Conservation (phyloP, 2,329 filamentous ascomycete genomes). For the Paramyrothecium sp. region DNA sequence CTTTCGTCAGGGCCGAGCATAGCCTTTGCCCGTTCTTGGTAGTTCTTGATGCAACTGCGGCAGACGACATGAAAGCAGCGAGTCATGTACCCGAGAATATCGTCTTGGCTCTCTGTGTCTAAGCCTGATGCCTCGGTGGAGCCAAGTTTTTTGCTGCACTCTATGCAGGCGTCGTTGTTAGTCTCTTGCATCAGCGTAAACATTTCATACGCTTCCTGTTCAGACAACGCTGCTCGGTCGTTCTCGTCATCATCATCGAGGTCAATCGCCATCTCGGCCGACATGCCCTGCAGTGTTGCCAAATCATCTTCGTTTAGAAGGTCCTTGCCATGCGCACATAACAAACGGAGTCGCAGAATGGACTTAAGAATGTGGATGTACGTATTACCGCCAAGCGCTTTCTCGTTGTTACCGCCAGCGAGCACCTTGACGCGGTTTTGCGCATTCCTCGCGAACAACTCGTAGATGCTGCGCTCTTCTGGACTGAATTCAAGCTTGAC, state of each 20-base stretch:
- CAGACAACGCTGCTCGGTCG: slow-evolving; percentile 55
- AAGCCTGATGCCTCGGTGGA: slow-evolving; percentile 53
- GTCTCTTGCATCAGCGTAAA: slow-evolving; percentile 82
- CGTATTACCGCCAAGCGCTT: slow-evolving; percentile 75
- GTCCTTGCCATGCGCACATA: slow-evolving; percentile 93
- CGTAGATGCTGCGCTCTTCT: slow-evolving; percentile 76
- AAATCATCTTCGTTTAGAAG: slow-evolving; percentile 83
- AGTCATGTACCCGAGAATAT: slow-evolving; percentile 76
- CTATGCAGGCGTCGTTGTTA: slow-evolving; percentile 69
- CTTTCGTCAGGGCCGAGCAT: slow-evolving; percentile 32
- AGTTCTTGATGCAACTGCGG: slow-evolving; percentile 63
- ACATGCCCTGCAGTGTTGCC: slow-evolving; percentile 75
- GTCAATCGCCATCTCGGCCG: slow-evolving; percentile 83
- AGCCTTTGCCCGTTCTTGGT: slow-evolving; percentile 51
- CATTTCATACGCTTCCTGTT: slow-evolving; percentile 80
- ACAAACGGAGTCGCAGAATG: slow-evolving; percentile 82
- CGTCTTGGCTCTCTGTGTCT: slow-evolving; percentile 57
- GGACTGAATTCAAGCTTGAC: slow-evolving; percentile 72
- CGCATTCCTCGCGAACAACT: slow-evolving; percentile 80
- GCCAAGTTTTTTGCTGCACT: slow-evolving; percentile 66
- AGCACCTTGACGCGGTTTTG: slow-evolving; percentile 77
- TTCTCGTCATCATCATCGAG: slow-evolving; percentile 76
- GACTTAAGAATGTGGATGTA: slow-evolving; percentile 93
- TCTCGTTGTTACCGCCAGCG: slow-evolving; percentile 54
- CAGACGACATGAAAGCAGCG: slow-evolving; percentile 88